A percentile compares a stretch with the other conserved stretches of the same genome.
Conservation (phyloP, 163 green algal species). For the Scenedesmus sp. region DNA sequence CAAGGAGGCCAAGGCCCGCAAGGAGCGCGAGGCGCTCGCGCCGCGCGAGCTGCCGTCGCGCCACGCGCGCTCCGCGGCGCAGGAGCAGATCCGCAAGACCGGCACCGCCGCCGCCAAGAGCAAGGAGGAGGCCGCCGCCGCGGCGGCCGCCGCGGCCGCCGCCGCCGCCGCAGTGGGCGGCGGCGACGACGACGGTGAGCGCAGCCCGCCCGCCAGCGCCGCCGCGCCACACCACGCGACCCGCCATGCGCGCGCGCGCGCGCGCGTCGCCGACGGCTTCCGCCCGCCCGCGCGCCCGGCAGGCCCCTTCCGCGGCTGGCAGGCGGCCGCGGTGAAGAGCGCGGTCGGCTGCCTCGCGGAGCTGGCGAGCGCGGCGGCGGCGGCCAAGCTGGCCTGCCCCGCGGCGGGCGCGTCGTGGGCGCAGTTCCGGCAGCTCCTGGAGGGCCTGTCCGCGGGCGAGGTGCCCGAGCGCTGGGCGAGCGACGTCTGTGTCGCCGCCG, state of each 20-base stretch:
- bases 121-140: background rate
- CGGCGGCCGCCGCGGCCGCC: background rate
- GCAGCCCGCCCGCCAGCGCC: too few relatives aligned
- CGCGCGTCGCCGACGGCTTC: too few relatives aligned
- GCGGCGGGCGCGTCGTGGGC: slow-evolving; percentile 2
- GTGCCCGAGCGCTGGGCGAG: background rate
- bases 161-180: background rate
- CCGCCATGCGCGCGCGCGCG: too few relatives aligned
- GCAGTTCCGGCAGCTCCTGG: background rate
- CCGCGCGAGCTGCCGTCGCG: slow-evolving; percentile 17
- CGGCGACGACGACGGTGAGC: background rate
- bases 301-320: slow-evolving; percentile 34
- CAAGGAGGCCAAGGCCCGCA: slow-evolving; percentile 22
- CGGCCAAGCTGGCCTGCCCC: background rate
- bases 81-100: slow-evolving; percentile 44
- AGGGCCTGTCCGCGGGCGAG: background rate
- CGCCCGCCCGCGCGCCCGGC: too few relatives aligned
- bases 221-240: too few relatives aligned
- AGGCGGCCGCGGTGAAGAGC: slow-evolving; percentile 3
- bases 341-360: background rate
- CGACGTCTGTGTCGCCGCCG: background rate
- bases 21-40: background rate
- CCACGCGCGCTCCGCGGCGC: slow-evolving; percentile 38
- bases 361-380: slow-evolving; percentile 11
- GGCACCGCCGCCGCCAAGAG: slow-evolving; percentile 3